A percentile compares a stretch with the other conserved stretches of the same genome.
phyloP scores from a whole-genome alignment of 371 early-diverging fungal species.

The Lichtheimia corymbifera region DNA sequence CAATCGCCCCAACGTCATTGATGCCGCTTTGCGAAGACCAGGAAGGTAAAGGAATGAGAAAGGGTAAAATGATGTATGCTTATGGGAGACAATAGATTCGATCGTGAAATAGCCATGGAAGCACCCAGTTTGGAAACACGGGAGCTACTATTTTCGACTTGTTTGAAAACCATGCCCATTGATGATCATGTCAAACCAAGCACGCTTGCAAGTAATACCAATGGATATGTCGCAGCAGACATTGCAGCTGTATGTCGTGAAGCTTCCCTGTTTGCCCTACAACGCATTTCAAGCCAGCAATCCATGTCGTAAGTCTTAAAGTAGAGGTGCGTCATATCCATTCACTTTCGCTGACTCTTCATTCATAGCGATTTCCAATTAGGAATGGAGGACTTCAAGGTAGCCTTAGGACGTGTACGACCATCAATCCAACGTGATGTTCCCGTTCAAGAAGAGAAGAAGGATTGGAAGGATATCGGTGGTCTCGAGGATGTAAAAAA shows the following conservation, averaged over 20 bases:
- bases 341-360: constrained; percentile 3
- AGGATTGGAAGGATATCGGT: constrained; percentile 90
- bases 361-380: constrained; percentile 26
- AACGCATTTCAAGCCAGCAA: constrained; percentile 31
- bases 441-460: constrained; percentile 61
- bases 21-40: constrained; percentile 96
- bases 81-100: constrained; percentile 63
- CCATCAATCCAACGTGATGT: constrained; percentile 71
- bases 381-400: constrained; percentile 57
- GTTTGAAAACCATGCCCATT: constrained; percentile 61
- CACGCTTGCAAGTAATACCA: constrained; percentile 79
- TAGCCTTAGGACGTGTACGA: constrained; percentile 62
- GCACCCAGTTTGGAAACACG: constrained; percentile 73
- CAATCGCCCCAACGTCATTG: constrained; percentile 97
- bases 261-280: constrained; percentile 72
- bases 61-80: neutral
- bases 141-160: constrained; percentile 56
- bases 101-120: constrained; percentile 90
- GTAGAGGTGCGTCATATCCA: neutral
- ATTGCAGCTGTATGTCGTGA: constrained; percentile 89
- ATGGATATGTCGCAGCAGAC: constrained; percentile 98
- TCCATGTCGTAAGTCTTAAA: neutral
- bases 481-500: constrained; percentile 93
- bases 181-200: constrained; percentile 48
- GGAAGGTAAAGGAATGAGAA: constrained; percentile 71